Percentiles rank a stretch among this genome's conserved stretches.
These are phyloP conservation scores for Skeletonema marinoi DNA, from an alignment of 108 stramenopile species.

Conservation along the genomic window DNA sequence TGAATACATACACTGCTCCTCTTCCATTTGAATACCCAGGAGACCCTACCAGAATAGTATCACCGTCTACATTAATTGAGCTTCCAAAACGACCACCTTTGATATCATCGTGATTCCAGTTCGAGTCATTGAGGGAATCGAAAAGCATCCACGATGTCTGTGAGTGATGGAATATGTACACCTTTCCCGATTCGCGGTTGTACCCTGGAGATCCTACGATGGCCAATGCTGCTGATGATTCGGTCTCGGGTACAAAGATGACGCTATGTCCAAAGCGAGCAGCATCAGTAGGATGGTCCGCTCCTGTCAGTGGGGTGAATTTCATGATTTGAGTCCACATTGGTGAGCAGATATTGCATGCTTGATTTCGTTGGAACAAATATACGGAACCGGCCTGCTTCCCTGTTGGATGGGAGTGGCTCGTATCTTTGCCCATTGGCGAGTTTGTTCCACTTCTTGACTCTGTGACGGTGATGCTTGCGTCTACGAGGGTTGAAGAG, in stretches of 20 bases:
- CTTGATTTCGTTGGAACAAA: conserved; percentile 28
- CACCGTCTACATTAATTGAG: conserved; percentile 24
- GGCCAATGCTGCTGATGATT: conserved; percentile 12
- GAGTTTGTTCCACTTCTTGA: conserved; percentile 23
- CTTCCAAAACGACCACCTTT: conserved; percentile 37
- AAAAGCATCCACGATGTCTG: conserved; percentile 19
- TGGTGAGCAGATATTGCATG: conserved; percentile 32
- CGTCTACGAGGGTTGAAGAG: conserved; percentile 20
- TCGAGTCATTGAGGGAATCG: conserved; percentile 29
- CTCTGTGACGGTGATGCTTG: conserved; percentile 16
- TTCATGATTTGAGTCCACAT: conserved; percentile 40
- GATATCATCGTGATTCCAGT: conserved; percentile 32
- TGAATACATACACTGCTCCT: conserved; percentile 45
- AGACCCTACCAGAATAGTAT: conserved; percentile 38
- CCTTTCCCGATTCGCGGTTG: conserved; percentile 36
- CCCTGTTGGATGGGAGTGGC: conserved; percentile 26
- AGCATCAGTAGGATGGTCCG: conserved; percentile 34
- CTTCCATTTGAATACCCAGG: conserved; percentile 27
- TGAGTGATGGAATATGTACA: conserved; percentile 34
- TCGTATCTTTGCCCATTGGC: conserved; percentile 37
- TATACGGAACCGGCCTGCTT: conserved; percentile 49
- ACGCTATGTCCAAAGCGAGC: conserved; percentile 44
- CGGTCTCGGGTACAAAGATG: conserved; percentile 17
- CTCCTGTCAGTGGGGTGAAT: conserved; percentile 40
- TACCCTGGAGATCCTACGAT: conserved; percentile 45